These are phyloP conservation scores for Iris pallida DNA, from an alignment of 116 monocot species.

Conservation along the genomic window DNA sequence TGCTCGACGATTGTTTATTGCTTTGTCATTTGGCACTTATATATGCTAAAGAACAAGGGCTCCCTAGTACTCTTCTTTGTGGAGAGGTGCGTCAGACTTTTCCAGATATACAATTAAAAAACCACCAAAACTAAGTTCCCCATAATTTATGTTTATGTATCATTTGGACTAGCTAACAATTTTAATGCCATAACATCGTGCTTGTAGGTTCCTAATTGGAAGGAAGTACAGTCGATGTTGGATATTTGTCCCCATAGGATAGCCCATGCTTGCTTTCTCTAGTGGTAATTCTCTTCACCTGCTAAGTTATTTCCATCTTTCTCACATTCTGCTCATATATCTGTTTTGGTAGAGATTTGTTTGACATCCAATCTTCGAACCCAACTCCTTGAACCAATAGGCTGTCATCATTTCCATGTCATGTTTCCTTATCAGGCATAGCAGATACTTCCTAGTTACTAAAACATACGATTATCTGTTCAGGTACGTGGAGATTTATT, in stretches of 20 bases:
- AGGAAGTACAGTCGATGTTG: slow-evolving; percentile 85
- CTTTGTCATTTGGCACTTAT: slow-evolving; percentile 43
- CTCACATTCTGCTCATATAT: not conserved
- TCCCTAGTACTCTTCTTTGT: slow-evolving; percentile 84
- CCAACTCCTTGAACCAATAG: slow-evolving; percentile 44
- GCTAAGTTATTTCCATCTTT: not conserved
- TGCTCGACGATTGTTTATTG: too few species aligned
- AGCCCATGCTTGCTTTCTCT: slow-evolving; percentile 77
- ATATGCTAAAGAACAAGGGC: slow-evolving; percentile 70
- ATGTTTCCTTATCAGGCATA: not conserved
- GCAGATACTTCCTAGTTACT: not conserved
- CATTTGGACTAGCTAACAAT: slow-evolving; percentile 12
- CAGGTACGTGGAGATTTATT: too few species aligned
- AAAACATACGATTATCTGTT: too few species aligned
- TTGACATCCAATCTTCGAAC: slow-evolving; percentile 85
- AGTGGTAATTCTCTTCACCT: not conserved
- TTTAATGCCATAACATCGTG: slow-evolving; percentile 33
- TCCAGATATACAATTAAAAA: slow-evolving; percentile 1
- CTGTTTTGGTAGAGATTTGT: slow-evolving; percentile 81
- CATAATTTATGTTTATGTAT: slow-evolving; percentile 3
- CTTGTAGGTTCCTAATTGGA: slow-evolving; percentile 66
- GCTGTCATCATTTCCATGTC: slow-evolving; percentile 86
- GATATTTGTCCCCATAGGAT: slow-evolving; percentile 73
- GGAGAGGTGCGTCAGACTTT: slow-evolving; percentile 68
- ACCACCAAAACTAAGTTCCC: not conserved